Evolutionary conservation across 768 basidiomycete species (phyloP).

Genomic region (Lentinula detonsa): DNA sequence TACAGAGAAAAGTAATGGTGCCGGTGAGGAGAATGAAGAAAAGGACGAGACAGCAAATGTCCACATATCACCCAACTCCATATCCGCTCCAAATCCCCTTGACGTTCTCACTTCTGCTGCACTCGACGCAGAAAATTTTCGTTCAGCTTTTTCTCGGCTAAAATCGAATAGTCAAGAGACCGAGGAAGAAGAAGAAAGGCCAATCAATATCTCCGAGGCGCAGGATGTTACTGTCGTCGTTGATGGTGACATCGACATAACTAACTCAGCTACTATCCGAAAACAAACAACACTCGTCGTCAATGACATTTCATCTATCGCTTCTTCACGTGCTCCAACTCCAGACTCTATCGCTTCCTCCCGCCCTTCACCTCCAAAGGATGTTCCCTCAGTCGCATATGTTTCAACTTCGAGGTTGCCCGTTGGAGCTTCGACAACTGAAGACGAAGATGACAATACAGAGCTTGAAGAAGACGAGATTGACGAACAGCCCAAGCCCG

Average conservation of each 20-base stretch:
- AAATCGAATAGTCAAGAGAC: constrained; percentile 21
- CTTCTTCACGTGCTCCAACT: constrained; percentile 6
- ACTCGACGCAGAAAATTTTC: constrained; percentile 16
- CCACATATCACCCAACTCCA: neutral
- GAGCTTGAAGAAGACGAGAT: constrained; percentile 4
- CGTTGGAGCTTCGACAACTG: neutral
- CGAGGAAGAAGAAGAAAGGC: constrained; percentile 12
- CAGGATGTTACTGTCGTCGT: neutral
- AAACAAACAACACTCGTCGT: neutral
- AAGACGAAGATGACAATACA: constrained; percentile 10
- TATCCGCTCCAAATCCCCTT: constrained; percentile 2
- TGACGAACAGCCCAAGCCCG: neutral
- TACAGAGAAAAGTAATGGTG: constrained; percentile 18
- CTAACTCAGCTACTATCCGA: neutral
- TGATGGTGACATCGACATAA: neutral
- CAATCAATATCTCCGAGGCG: neutral
- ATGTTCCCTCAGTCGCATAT: neutral
- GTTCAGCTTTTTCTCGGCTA: constrained; percentile 15
- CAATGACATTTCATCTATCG: neutral
- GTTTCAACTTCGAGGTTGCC: neutral
- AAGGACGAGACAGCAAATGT: constrained; percentile 1
- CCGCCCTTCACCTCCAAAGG: neutral
- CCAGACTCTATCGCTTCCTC: constrained; percentile 3
- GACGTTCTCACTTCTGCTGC: constrained; percentile 7
- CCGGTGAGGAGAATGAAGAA: constrained; percentile 16